These are phyloP conservation scores for Xylariales sp. DNA, from an alignment of 2,329 filamentous ascomycete genomes.

Conservation along the genomic window DNA sequence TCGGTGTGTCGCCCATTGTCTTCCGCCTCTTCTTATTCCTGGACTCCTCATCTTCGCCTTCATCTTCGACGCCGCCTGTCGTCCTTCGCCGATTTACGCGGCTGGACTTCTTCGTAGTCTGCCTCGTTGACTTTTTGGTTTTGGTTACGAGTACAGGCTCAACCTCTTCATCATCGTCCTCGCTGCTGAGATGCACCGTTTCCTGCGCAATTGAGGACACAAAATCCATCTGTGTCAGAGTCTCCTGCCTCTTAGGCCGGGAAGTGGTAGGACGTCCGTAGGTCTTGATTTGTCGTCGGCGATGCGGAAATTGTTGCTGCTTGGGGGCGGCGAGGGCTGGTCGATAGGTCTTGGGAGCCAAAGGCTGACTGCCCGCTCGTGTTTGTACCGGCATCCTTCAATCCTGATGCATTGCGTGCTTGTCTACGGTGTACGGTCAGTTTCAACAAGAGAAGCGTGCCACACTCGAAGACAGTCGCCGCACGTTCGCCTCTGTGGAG, in stretches of 20 bases:
- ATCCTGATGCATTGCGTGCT: too few relatives aligned
- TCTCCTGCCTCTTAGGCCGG: conserved; percentile 18
- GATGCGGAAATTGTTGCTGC: conserved; percentile 21
- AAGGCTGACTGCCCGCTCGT: neutral
- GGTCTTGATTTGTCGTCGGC: conserved; percentile 19
- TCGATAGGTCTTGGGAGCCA: conserved; percentile 14
- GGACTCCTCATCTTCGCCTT: conserved; percentile 12
- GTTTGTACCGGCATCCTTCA: too few relatives aligned
- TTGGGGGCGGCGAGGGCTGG: conserved; percentile 21
- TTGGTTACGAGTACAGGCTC: conserved; percentile 11
- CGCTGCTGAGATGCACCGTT: conserved; percentile 10
- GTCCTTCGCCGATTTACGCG: conserved; percentile 23
- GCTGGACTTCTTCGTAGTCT: conserved; percentile 11
- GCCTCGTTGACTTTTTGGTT: conserved; percentile 11
- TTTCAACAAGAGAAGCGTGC: too few relatives aligned
- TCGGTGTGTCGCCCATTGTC: conserved; percentile 24
- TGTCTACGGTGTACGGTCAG: too few relatives aligned
- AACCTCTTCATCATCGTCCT: conserved; percentile 14
- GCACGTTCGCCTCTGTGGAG: too few relatives aligned
- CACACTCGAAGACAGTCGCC: too few relatives aligned
- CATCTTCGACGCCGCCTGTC: conserved; percentile 20
- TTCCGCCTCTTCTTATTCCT: conserved; percentile 24
- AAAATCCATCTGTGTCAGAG: conserved; percentile 27
- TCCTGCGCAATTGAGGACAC: conserved; percentile 17
- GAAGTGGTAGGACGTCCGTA: conserved; percentile 19